Conservation (phyloP, 1,139 yeast species). For the Yamadazyma epiphylla region DNA sequence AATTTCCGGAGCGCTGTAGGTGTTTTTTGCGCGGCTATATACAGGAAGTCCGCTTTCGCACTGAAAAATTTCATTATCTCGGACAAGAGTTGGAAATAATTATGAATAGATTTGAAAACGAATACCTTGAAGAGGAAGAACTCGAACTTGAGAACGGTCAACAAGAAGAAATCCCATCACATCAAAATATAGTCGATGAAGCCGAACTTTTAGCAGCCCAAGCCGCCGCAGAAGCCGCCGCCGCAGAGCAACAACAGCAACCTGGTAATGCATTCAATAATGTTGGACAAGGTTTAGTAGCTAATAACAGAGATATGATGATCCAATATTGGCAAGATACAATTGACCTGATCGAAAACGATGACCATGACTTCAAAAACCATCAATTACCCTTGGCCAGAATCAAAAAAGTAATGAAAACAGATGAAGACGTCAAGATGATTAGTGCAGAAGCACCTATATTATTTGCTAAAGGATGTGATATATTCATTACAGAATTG, state of each 20-base stretch:
- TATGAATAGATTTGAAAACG: neutral
- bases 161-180: conserved; percentile 9
- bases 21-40: neutral
- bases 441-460: conserved; percentile 98
- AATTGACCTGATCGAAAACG: conserved; percentile 85
- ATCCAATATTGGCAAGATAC: conserved; percentile 97
- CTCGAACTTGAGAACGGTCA: no score
- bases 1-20: no score
- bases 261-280: conserved; percentile 78
- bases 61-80: neutral
- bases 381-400: conserved; percentile 94
- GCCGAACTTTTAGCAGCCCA: conserved; percentile 40
- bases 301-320: conserved; percentile 81
- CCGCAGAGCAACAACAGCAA: conserved; percentile 42
- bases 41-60: neutral
- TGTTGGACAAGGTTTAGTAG: conserved; percentile 89
- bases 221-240: conserved; percentile 50
- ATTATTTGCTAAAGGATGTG: conserved; percentile 95
- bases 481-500: conserved; percentile 89
- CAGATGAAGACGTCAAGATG: conserved; percentile 97
- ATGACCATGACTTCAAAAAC: conserved; percentile 86
- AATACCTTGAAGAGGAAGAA: conserved; percentile 1
- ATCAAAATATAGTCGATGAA: conserved; percentile 28
- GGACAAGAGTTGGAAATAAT: no score
- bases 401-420: conserved; percentile 94